Evolutionary conservation across 1,284 basidiomycete genomes (phyloP).

Genomic region (Sanghuangporus baumii): DNA sequence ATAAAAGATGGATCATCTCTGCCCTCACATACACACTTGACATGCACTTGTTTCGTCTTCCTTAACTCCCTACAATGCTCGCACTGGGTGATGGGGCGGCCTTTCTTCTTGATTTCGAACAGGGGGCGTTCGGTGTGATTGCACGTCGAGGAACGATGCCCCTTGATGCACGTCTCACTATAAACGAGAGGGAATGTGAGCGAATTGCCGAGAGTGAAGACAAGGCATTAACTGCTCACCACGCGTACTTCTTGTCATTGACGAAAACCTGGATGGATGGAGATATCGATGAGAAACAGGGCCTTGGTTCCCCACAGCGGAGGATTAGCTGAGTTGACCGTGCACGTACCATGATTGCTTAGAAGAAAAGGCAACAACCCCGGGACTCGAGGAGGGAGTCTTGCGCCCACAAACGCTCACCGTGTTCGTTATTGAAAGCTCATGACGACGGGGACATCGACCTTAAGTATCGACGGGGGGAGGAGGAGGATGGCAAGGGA

Average conservation of each 20-base stretch:
- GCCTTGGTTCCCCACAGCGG: not conserved
- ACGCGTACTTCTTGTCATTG: conserved; percentile 77
- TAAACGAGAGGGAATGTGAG: not conserved
- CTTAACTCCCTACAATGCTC: conserved; percentile 70
- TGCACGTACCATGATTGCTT: conserved; percentile 12
- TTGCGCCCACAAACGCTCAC: conserved; percentile 15
- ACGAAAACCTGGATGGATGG: conserved; percentile 53
- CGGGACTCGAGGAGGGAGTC: conserved; percentile 27
- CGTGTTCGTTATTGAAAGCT: conserved; percentile 12
- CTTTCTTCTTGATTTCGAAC: conserved; percentile 80
- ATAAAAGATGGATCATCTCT: conserved; percentile 30
- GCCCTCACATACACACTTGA: conserved; percentile 55
- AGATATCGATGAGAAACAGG: not conserved
- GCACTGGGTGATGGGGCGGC: conserved; percentile 76
- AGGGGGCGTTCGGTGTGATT: conserved; percentile 72
- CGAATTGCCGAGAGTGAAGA: not conserved
- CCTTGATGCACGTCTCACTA: conserved; percentile 80
- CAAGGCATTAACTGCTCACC: conserved; percentile 38
- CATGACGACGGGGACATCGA: not conserved
- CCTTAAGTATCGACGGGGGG: not conserved
- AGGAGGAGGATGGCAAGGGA: conserved; percentile 2
- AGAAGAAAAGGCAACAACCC: conserved; percentile 9
- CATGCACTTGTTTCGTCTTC: conserved; percentile 69
- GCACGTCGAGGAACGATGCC: conserved; percentile 74
- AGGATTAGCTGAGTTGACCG: not conserved